Evolutionary conservation across 495 filamentous ascomycete genomes (phyloP), one percentile per base, ranked within the genome.

Genomic region (Penicillium flavigenum): DNA sequence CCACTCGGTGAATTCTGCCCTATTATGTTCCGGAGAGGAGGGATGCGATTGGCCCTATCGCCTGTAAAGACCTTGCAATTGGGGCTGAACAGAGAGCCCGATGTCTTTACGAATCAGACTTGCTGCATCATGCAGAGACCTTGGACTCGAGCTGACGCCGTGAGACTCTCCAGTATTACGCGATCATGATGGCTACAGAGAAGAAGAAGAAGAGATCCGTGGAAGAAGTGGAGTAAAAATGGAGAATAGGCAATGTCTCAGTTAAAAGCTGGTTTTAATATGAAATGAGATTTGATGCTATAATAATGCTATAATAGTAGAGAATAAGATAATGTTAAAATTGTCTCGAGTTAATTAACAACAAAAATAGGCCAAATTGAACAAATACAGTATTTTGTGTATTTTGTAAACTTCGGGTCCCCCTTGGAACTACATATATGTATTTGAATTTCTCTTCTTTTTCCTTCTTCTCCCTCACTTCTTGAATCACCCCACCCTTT

Each of bases 111-210:
- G 46, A 56, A 52, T 48, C 47, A 39, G 29, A 29, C 45, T 31
- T 20, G 7, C 32, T 47, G 46, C 55, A 54, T 54, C 43, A 27
- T 46, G 24, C 45, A 47, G 7, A 44, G 51, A 38, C 16, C 43
- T 16, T 47, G 44, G 43, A 42, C 22, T 53, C 39, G 50, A 44
- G 31, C 42, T 44, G 52, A 54, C 29, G 29, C 26, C 8, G 45
- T 47, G 45, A 46, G 24, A 47, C 26, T 17, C 12, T 27, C 10
- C 24, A 47, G 46, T 31, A 64, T 67, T 62, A 67, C 59, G 56
- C 50, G 62, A 59, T 58, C 52, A 58, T 66, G 61, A 66, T 64
- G 58, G 52, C 51, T 61, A 64, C n/a, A 42, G 45, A 32, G 39
- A 29, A 29, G 29, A 52, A 34, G 34, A 19, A 48, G 41, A 36